Evolutionary conservation across 225 moss, liverwort and hornwort species (phyloP).

Genomic region (Pseudisothecium myosuroides): DNA sequence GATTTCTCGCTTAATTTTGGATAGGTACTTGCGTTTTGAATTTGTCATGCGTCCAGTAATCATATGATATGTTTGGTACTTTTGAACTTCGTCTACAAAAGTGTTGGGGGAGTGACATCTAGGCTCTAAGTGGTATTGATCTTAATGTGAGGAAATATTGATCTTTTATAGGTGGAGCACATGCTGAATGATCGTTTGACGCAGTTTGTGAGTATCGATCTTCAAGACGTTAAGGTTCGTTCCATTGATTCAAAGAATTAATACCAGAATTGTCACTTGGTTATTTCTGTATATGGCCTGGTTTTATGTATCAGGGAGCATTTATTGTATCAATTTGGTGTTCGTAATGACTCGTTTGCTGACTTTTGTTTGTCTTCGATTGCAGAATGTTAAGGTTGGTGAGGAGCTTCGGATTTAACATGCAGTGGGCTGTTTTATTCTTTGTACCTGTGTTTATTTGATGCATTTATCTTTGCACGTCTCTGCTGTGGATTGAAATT

Average conservation of each 20-base stretch:
- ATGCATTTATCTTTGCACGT: constrained; percentile 2
- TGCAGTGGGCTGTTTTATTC: constrained; percentile 9
- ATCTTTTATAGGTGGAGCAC: constrained; percentile 60
- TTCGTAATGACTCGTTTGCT: not conserved
- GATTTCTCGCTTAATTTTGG: not conserved
- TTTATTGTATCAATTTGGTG: too few species aligned
- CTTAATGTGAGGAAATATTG: not conserved
- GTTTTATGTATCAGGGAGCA: not conserved
- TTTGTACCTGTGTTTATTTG: constrained; percentile 21
- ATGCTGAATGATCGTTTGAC: constrained; percentile 92
- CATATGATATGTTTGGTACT: not conserved
- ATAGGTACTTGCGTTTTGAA: not conserved
- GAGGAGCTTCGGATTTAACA: constrained; percentile 27
- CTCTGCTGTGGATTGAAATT: not conserved
- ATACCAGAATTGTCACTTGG: not conserved
- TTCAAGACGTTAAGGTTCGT: constrained; percentile 84
- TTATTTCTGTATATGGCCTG: not conserved
- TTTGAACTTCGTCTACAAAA: not conserved
- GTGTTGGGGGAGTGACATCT: not conserved
- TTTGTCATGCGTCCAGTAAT: not conserved
- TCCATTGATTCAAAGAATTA: not conserved
- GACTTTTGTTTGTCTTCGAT: constrained; percentile 24
- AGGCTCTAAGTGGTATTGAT: not conserved
- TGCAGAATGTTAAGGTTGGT: constrained; percentile 72
- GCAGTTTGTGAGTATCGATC: constrained; percentile 84